A percentile compares a stretch with the other conserved stretches of the same genome.
These are phyloP conservation scores for Plicaturopsis crispa DNA, from an alignment of 768 basidiomycete genomes.

Conservation along the genomic window DNA sequence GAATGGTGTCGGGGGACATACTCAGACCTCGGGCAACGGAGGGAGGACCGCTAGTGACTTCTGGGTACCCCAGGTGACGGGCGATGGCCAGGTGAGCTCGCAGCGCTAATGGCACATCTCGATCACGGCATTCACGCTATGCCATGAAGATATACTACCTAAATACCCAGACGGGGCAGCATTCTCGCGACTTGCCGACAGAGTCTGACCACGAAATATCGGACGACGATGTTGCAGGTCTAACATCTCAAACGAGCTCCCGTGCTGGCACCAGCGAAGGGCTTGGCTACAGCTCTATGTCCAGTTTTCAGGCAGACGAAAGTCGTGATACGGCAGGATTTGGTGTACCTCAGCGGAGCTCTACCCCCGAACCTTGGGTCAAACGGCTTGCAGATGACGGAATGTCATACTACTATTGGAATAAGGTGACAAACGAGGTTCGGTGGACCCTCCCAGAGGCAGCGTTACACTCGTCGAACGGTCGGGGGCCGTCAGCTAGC, in stretches of 20 bases:
- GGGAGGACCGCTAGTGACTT: conserved; percentile 41
- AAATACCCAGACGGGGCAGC: conserved; percentile 82
- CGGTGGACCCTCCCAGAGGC: conserved; percentile 64
- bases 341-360: conserved; percentile 48
- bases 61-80: conserved; percentile 85
- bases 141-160: conserved; percentile 83
- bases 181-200: conserved; percentile 75
- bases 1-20: conserved; percentile 25
- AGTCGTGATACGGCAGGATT: conserved; percentile 37
- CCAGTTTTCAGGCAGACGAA: too few relatives aligned
- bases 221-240: conserved; percentile 54
- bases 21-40: conserved; percentile 1
- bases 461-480: conserved; percentile 15
- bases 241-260: conserved; percentile 50
- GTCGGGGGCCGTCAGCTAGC: too few relatives aligned
- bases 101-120: conserved; percentile 1
- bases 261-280: conserved; percentile 48
- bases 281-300: conserved; percentile 35
- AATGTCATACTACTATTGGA: conserved; percentile 70
- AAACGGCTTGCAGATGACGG: conserved; percentile 78
- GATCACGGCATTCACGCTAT: conserved; percentile 3
- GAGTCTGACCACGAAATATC: conserved; percentile 61
- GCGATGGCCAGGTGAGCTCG: conserved; percentile 69
- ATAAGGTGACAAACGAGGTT: conserved; percentile 58
- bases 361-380: conserved; percentile 79